Conservation (phyloP, 2,329 filamentous ascomycete species). For the Cryphonectria parasitica region DNA sequence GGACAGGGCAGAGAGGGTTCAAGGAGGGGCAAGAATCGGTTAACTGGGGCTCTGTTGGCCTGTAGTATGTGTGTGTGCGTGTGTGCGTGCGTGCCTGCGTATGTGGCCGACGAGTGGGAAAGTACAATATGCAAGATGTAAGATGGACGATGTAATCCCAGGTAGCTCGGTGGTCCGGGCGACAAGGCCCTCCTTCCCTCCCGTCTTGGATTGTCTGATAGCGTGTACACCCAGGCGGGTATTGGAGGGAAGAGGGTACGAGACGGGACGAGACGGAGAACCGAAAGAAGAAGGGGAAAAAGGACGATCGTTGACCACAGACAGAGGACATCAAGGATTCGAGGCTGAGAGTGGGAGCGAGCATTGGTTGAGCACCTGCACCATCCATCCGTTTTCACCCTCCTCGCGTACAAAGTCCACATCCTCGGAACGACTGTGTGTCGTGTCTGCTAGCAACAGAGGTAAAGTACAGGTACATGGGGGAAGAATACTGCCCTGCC, state of each 20-base stretch:
- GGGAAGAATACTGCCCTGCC: background rate
- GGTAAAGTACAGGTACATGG: constrained; percentile 5
- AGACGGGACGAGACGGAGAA: background rate
- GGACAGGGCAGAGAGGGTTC: background rate
- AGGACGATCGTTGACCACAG: background rate
- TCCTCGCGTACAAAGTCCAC: background rate
- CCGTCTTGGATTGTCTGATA: constrained; percentile 24
- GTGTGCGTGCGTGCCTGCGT: background rate
- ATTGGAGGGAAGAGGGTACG: background rate
- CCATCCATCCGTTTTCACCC: background rate
- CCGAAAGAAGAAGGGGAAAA: background rate
- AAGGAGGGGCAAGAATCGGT: constrained; percentile 22
- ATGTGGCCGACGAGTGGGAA: constrained; percentile 2
- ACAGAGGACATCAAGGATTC: background rate
- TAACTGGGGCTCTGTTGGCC: constrained; percentile 18
- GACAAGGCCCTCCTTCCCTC: constrained; percentile 20
- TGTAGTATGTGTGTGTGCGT: background rate
- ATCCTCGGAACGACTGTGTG: background rate
- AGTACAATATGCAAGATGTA: constrained; percentile 17
- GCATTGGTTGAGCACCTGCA: background rate
- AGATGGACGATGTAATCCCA: constrained; percentile 21
- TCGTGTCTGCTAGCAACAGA: background rate
- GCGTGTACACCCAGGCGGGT: constrained; percentile 5
- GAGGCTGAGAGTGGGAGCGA: background rate
- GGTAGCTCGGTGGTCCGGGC: constrained; percentile 28